Evolutionary conservation across 2,329 filamentous ascomycete genomes (phyloP), one percentile per base, ranked within the genome.

Genomic region (Claviceps sp.): DNA sequence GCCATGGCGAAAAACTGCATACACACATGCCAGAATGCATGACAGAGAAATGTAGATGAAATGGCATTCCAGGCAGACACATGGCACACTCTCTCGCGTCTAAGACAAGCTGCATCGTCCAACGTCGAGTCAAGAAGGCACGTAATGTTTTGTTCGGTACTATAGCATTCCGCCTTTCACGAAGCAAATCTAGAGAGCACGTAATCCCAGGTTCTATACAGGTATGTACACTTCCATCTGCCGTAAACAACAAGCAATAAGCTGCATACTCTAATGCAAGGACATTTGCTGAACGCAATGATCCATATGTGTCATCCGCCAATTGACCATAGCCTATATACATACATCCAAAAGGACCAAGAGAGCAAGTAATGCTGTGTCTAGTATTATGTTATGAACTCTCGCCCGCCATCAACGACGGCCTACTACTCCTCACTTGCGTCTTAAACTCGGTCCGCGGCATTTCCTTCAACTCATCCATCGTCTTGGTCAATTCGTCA

Each of bases 391-490:
- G 5, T 20, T 34, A 45, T 23, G 40, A 14, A 14, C 39, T 34
- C 16, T 16, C 20, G n/a, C 13, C 34, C 13, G 16, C 26, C 34
- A n/a, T 20, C 16, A n/a, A 26, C 4, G 34, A n/a, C 36, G 47
- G 5, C 4, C 14, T 23, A n/a, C 13, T 23, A 6, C 23, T 37
- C n/a, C 4, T 22, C 22, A 47, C 29, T 37, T 42, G 43, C 14
- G 37, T 49, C 17, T 50, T 29, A 45, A 69, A 65, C 3, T 63
- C 58, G 1, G 37, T 40, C n/a, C 61, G 57, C 0, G 59, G 42
- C 5, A 68, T 51, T 17, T 50, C 53, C 44, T 62, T 56, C 40
- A 68, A 58, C 6, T 51, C 53, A 3, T 60, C 44, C 2, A 64
- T 40, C 1, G 65, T 60, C 9, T 23, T 46, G 38, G 62, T 50